Percentiles rank a stretch among this genome's conserved stretches.
phyloP scores from a whole-genome alignment of 805 yeast species.

The Blastobotrys muscicola region DNA sequence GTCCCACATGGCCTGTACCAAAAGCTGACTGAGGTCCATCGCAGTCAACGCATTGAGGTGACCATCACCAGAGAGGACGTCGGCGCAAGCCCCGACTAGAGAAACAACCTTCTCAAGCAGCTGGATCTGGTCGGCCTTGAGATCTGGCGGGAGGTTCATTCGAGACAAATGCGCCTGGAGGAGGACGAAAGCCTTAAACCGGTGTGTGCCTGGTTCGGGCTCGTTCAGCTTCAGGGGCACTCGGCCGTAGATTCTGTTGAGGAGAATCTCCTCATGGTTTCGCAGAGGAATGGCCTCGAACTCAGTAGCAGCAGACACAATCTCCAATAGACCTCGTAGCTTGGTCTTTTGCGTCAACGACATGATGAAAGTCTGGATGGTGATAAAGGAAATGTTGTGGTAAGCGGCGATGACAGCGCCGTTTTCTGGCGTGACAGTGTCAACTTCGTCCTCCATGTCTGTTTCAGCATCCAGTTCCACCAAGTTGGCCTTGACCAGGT shows the following conservation, averaged over 20 bases:
- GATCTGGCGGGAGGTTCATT: constrained; percentile 49
- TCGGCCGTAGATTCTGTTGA: constrained; percentile 44
- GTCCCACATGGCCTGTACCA: constrained; percentile 80
- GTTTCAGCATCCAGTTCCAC: constrained; percentile 45
- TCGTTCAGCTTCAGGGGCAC: constrained; percentile 50
- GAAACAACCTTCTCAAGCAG: constrained; percentile 43
- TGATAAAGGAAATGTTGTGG: constrained; percentile 52
- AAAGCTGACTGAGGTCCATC: constrained; percentile 84
- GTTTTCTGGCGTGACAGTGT: constrained; percentile 46
- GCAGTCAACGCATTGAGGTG: constrained; percentile 65
- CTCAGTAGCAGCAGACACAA: constrained; percentile 59
- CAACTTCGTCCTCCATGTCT: constrained; percentile 27
- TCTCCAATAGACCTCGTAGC: constrained; percentile 52
- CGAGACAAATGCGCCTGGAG: constrained; percentile 78
- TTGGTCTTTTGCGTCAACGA: constrained; percentile 48
- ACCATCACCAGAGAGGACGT: constrained; percentile 73
- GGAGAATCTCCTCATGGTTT: constrained; percentile 42
- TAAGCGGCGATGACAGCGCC: constrained; percentile 70
- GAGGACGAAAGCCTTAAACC: constrained; percentile 61
- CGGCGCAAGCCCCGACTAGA: constrained; percentile 59
- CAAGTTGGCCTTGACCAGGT: constrained; percentile 46
- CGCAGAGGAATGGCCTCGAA: constrained; percentile 59
- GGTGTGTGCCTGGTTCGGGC: constrained; percentile 39
- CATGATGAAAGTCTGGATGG: constrained; percentile 52
- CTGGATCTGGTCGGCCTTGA: constrained; percentile 44